These are phyloP conservation scores for Pichia norvegensis DNA, from an alignment of 1,139 yeast genomes.

Conservation along the genomic window DNA sequence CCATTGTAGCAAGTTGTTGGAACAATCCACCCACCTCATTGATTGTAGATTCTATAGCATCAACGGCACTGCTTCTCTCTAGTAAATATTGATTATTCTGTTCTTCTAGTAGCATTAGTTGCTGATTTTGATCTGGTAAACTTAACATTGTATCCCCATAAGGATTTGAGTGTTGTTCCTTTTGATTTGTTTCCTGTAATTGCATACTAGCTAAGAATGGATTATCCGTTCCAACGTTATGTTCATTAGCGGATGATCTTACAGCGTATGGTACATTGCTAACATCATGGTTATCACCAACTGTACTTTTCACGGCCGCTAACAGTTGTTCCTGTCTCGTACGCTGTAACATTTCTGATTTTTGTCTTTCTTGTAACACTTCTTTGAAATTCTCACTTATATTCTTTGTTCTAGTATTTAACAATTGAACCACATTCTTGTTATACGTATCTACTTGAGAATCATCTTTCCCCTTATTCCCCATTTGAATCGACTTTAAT, in stretches of 20 bases:
- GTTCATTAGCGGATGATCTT: slow-evolving; percentile 10
- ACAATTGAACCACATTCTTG: slow-evolving; percentile 75
- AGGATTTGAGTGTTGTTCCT: background rate
- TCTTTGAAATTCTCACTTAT: slow-evolving; percentile 87
- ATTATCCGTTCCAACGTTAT: slow-evolving; percentile 23
- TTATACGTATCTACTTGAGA: slow-evolving; percentile 64
- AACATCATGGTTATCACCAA: slow-evolving; percentile 3
- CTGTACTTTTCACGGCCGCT: slow-evolving; percentile 20
- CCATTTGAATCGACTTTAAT: slow-evolving; percentile 41
- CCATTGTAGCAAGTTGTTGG: slow-evolving; percentile 95
- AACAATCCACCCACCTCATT: slow-evolving; percentile 94
- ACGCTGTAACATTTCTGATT: slow-evolving; percentile 73
- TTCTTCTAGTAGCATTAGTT: slow-evolving; percentile 71
- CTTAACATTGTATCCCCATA: slow-evolving; percentile 30
- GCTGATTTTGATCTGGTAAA: slow-evolving; percentile 37
- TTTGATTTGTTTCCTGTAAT: slow-evolving; percentile 11
- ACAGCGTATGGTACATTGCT: slow-evolving; percentile 25
- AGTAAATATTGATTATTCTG: slow-evolving; percentile 63
- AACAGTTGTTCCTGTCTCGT: slow-evolving; percentile 80
- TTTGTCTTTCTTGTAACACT: slow-evolving; percentile 81
- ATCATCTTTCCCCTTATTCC: slow-evolving; percentile 34
- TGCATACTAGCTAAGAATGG: slow-evolving; percentile 31
- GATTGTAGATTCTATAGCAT: slow-evolving; percentile 89
- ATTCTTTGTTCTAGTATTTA: slow-evolving; percentile 84
- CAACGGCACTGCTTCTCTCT: slow-evolving; percentile 85